Percentiles rank a stretch among this genome's conserved stretches.
phyloP scores from a whole-genome alignment of 495 filamentous ascomycete species.

The Penicillium pancosmium region DNA sequence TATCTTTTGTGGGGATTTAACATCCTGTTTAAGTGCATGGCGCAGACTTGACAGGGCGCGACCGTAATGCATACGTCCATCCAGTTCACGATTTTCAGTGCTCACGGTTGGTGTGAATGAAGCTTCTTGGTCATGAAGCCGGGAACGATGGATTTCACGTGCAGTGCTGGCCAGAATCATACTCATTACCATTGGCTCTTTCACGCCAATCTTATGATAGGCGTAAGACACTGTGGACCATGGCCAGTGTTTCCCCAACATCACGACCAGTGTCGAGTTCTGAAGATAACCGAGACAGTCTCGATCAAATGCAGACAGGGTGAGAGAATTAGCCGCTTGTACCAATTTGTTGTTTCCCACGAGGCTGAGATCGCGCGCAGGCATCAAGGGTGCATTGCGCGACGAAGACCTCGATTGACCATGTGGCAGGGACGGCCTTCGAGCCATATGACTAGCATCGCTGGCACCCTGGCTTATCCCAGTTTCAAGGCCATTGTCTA shows the following conservation, averaged over 20 bases:
- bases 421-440: neutral
- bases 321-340: constrained; percentile 35
- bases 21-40: constrained; percentile 32
- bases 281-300: constrained; percentile 32
- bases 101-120: constrained; percentile 6
- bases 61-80: constrained; percentile 34
- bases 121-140: constrained; percentile 22
- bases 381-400: constrained; percentile 8
- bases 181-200: constrained; percentile 39
- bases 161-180: constrained; percentile 40
- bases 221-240: constrained; percentile 38
- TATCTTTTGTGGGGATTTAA: constrained; percentile 29
- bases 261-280: constrained; percentile 33
- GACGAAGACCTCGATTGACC: neutral
- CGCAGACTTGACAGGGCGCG: constrained; percentile 34
- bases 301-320: constrained; percentile 31
- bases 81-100: constrained; percentile 23
- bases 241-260: constrained; percentile 41
- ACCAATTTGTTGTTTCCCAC: constrained; percentile 4
- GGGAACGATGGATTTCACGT: constrained; percentile 31
- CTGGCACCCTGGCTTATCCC: neutral
- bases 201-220: constrained; percentile 36
- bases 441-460: neutral
- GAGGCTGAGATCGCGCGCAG: constrained; percentile 7
- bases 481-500: constrained; percentile 12